Evolutionary conservation across 2,329 filamentous ascomycete genomes (phyloP), one percentile per base, ranked within the genome.

Genomic region (Fonsecaea nubica): DNA sequence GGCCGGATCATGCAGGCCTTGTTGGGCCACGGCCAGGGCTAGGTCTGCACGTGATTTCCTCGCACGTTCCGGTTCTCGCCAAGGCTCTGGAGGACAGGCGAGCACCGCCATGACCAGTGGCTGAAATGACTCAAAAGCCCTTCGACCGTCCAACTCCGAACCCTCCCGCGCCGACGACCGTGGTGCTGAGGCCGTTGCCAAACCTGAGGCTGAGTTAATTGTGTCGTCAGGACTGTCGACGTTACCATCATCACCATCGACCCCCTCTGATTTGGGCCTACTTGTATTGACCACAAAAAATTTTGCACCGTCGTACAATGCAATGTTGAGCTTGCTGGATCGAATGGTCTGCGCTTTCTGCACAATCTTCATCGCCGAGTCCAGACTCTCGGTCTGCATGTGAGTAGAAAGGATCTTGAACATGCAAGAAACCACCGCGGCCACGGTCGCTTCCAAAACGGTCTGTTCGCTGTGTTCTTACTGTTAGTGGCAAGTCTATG

Each of bases 1-100:
- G 57, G 57, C 66, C 5, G 55, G 58, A 36, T 64, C 53, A 50
- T 57, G 50, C 30, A 63, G 18, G 59, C 57, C 62, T 57, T 45
- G 55, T 57, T 66, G 56, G 30, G 66, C 64, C 30, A 73, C 35
- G 48, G 63, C 66, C 50, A 62, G 36, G 4, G 65, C 67, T 15
- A 71, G 58, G n/a, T 64, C 63, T n/a, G 65, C 68, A 65, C 72
- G 71, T 68, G 69, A 61, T 56, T 58, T 67, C 10, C 71, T 71
- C 36, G 66, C 69, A n/a, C 66, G 45, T 62, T 70, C 60, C 40
- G 61, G 57, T 21, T 40, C 64, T 63, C 66, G 68, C 67, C 65
- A 66, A 53, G 56, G 55, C 53, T 33, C 64, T 57, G 48, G 32
- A 25, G 61, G 60, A n/a, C 21, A 55, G 60, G 60, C 60, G 58